phyloP scores from a whole-genome alignment of 2,329 filamentous ascomycete species.

The Apiospora hydei region DNA sequence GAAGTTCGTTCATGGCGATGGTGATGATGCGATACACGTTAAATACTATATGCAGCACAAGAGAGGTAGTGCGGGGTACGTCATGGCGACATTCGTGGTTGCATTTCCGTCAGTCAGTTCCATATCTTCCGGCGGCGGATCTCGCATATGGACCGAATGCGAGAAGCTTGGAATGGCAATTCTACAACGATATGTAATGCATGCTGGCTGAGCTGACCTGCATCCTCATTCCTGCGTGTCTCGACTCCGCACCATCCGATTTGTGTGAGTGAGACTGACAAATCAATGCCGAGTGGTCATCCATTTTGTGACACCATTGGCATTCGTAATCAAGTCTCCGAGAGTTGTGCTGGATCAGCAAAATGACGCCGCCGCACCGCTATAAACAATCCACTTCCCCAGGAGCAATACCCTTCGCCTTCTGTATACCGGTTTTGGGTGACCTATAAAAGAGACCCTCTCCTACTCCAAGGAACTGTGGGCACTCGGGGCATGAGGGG shows the following conservation, averaged over 20 bases:
- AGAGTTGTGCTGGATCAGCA: background rate
- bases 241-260: background rate
- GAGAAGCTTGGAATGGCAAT: background rate
- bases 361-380: background rate
- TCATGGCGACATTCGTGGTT: slow-evolving; percentile 4
- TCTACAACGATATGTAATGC: background rate
- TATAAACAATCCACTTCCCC: background rate
- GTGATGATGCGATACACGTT: background rate
- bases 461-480: background rate
- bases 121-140: background rate
- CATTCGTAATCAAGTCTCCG: background rate
- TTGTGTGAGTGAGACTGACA: background rate
- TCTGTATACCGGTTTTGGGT: background rate
- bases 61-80: slow-evolving; percentile 3
- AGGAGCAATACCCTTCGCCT: background rate
- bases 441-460: background rate
- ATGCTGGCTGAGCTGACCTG: background rate
- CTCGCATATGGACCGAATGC: background rate
- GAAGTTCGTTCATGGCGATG: background rate
- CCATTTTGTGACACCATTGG: background rate
- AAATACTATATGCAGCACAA: background rate
- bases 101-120: slow-evolving; percentile 5
- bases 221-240: background rate
- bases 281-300: background rate
- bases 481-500: background rate